Conservation (phyloP, 1,284 basidiomycete species). For the Cutaneotrichosporon cavernicola region DNA sequence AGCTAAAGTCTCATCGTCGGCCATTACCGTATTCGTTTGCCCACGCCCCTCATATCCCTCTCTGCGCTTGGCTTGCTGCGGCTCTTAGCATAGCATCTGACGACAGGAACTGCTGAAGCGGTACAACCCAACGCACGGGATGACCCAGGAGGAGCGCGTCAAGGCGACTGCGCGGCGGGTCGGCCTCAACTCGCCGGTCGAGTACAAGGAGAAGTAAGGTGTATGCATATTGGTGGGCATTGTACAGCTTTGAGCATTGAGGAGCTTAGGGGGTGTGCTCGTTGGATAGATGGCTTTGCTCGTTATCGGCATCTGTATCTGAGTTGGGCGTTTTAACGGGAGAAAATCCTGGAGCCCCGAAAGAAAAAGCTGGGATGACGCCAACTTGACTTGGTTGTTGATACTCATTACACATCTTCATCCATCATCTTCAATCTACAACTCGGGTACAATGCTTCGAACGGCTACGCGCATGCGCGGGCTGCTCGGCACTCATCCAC, state of each 20-base stretch:
- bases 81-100: neutral
- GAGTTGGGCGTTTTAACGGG: neutral
- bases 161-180: constrained; percentile 81
- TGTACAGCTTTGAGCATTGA: neutral
- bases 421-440: too few species aligned
- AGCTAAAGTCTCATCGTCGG: neutral
- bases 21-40: neutral
- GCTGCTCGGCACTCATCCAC: neutral
- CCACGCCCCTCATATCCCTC: too few species aligned
- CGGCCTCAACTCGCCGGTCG: constrained; percentile 60
- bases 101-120: constrained; percentile 68
- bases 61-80: neutral
- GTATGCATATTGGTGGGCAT: neutral
- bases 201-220: constrained; percentile 36
- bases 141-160: constrained; percentile 74
- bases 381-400: neutral
- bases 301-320: neutral
- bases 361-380: neutral
- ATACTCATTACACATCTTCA: neutral
- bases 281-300: neutral
- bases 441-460: neutral
- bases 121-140: constrained; percentile 79
- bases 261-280: neutral
- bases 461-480: neutral
- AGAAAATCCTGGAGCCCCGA: constrained; percentile 1